Percentiles rank a stretch among this genome's conserved stretches.
These are phyloP conservation scores for Inga oerstediana DNA, from an alignment of 306 rosid genomes.

Conservation along the genomic window DNA sequence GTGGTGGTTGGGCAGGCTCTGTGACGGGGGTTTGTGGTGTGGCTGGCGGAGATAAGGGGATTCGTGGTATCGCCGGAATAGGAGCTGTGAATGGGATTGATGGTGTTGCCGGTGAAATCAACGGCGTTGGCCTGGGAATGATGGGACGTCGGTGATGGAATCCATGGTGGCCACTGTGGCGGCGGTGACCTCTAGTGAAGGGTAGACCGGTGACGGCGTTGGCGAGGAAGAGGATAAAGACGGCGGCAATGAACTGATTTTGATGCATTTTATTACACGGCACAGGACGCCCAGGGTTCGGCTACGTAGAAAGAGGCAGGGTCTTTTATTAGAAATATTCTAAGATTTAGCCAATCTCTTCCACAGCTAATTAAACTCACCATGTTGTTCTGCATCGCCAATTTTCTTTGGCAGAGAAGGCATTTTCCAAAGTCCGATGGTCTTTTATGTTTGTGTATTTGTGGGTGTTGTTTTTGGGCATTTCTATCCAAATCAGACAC, in stretches of 20 bases:
- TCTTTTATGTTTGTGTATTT: background rate
- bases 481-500: background rate
- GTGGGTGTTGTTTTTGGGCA: background rate
- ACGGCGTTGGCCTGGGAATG: background rate
- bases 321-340: background rate
- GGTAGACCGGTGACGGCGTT: background rate
- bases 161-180: background rate
- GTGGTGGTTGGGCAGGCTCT: background rate
- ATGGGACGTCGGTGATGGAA: background rate
- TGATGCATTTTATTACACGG: slow-evolving; percentile 2
- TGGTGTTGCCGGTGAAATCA: background rate
- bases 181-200: no score
- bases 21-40: background rate
- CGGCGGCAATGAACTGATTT: background rate
- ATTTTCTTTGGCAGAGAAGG: no score
- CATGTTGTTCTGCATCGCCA: no score
- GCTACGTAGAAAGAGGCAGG: background rate
- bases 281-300: background rate
- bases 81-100: background rate
- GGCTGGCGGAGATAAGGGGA: background rate
- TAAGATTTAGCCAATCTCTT: no score
- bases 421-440: no score
- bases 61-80: background rate
- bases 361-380: no score
- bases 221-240: background rate